A percentile compares a stretch with the other conserved stretches of the same genome.
Evolutionary conservation across 2,329 filamentous ascomycete species (phyloP).

Genomic region (Pseudogymnoascus sp.): DNA sequence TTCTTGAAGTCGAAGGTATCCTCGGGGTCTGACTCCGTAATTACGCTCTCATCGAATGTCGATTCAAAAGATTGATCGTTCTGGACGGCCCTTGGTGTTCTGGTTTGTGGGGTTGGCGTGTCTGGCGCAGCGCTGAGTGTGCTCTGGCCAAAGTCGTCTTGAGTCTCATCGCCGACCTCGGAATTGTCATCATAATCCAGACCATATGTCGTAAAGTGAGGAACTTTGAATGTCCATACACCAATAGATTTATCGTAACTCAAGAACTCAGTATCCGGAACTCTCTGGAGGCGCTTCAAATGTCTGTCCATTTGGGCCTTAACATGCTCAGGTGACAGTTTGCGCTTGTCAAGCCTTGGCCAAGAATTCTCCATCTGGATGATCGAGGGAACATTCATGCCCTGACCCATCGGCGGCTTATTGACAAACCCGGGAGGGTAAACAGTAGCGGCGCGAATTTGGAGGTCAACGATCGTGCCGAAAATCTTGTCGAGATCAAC

Average conservation of each 20-base stretch:
- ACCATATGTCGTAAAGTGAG: conserved; percentile 94
- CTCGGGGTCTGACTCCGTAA: conserved; percentile 27
- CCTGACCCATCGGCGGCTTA: conserved; percentile 79
- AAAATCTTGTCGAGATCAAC: conserved; percentile 75
- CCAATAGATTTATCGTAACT: conserved; percentile 72
- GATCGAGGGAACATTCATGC: conserved; percentile 81
- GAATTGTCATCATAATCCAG: conserved; percentile 64
- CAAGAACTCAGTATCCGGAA: conserved; percentile 73
- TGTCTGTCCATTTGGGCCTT: conserved; percentile 71
- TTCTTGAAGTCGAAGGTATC: conserved; percentile 30
- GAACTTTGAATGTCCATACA: conserved; percentile 85
- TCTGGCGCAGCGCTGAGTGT: conserved; percentile 38
- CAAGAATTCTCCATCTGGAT: conserved; percentile 90
- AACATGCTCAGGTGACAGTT: conserved; percentile 48
- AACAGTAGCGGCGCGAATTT: conserved; percentile 75
- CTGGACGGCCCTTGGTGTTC: conserved; percentile 18
- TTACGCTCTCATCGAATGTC: conserved; percentile 30
- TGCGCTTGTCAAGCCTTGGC: conserved; percentile 61
- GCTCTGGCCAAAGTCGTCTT: conserved; percentile 40
- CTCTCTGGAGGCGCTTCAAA: conserved; percentile 68
- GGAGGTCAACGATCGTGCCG: conserved; percentile 66
- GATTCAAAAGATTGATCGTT: conserved; percentile 27
- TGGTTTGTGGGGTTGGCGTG: conserved; percentile 35
- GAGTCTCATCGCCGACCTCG: conserved; percentile 46
- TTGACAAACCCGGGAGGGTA: conserved; percentile 53